Evolutionary conservation across 345 rosid genomes (phyloP).

Genomic region (Aurinia saxatilis): DNA sequence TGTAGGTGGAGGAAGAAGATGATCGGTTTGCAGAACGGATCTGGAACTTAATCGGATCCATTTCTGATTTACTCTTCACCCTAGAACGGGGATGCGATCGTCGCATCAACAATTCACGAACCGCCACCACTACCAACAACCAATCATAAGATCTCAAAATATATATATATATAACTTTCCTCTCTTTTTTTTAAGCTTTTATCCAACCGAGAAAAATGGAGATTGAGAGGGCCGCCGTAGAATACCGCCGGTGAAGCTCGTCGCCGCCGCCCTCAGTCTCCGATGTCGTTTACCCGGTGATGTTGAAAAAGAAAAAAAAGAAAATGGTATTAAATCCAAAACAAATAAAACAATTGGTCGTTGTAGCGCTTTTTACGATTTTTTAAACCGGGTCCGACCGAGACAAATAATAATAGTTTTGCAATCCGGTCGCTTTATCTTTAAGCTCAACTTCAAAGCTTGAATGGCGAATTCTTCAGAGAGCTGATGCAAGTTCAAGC

Average conservation of each 20-base stretch:
- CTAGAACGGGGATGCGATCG: slow-evolving; percentile 61
- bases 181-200: not conserved
- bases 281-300: slow-evolving; percentile 20
- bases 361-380: slow-evolving; percentile 29
- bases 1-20: slow-evolving; percentile 35
- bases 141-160: slow-evolving; percentile 21
- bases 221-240: slow-evolving; percentile 25
- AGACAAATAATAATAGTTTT: too few species aligned
- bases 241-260: slow-evolving; percentile 23
- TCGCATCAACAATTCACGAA: slow-evolving; percentile 62
- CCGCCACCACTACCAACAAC: slow-evolving; percentile 9
- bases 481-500: slow-evolving; percentile 74
- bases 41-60: slow-evolving; percentile 70
- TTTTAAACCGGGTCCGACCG: not conserved
- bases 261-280: slow-evolving; percentile 31
- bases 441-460: slow-evolving; percentile 22
- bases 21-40: slow-evolving; percentile 35
- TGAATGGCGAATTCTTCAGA: slow-evolving; percentile 42
- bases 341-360: slow-evolving; percentile 11
- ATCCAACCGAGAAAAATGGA: slow-evolving; percentile 22
- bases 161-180: too few species aligned
- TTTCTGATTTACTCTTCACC: slow-evolving; percentile 30
- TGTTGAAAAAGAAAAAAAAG: not conserved
- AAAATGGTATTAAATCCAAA: slow-evolving; percentile 2
- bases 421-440: too few species aligned